Evolutionary conservation across 768 basidiomycete species (phyloP).

Genomic region (Neoboletus brunneissimus): DNA sequence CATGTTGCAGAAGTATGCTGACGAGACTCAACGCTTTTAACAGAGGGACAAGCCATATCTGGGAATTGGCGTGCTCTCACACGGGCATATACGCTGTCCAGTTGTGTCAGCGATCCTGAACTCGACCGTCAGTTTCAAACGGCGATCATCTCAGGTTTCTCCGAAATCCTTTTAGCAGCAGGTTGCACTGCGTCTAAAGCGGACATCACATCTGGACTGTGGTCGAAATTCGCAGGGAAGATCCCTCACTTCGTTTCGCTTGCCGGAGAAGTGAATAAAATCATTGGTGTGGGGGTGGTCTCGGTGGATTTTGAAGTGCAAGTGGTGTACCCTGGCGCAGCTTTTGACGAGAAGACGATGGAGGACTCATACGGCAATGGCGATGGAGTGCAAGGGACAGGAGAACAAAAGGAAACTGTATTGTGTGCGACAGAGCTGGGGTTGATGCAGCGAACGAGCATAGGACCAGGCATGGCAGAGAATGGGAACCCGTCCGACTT

Average conservation of each 20-base stretch:
- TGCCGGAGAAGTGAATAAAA: conserved; percentile 43
- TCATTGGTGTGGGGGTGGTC: conserved; percentile 21
- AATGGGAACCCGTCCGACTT: conserved; percentile 15
- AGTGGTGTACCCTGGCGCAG: conserved; percentile 7
- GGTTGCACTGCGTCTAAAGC: conserved; percentile 19
- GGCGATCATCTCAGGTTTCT: conserved; percentile 18
- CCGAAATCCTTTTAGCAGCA: conserved; percentile 27
- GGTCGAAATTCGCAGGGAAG: conserved; percentile 40
- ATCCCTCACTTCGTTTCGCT: conserved; percentile 41
- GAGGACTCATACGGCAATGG: conserved; percentile 26
- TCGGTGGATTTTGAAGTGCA: conserved; percentile 29
- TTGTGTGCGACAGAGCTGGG: conserved; percentile 35
- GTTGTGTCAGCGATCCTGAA: conserved; percentile 16
- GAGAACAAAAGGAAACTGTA: conserved; percentile 11
- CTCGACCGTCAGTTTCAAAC: conserved; percentile 5
- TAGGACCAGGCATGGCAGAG: conserved; percentile 7
- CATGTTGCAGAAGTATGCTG: not conserved
- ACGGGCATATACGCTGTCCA: not conserved
- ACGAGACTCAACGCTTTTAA: not conserved
- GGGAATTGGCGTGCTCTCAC: conserved; percentile 19
- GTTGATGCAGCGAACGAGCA: conserved; percentile 22
- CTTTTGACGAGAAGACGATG: conserved; percentile 18
- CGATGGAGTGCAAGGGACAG: not conserved
- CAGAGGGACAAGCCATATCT: conserved; percentile 43
- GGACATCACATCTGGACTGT: conserved; percentile 39